Percentiles rank a stretch among this genome's conserved stretches.
Conservation (phyloP, 75 land plant species). For the Larix kaempferi region DNA sequence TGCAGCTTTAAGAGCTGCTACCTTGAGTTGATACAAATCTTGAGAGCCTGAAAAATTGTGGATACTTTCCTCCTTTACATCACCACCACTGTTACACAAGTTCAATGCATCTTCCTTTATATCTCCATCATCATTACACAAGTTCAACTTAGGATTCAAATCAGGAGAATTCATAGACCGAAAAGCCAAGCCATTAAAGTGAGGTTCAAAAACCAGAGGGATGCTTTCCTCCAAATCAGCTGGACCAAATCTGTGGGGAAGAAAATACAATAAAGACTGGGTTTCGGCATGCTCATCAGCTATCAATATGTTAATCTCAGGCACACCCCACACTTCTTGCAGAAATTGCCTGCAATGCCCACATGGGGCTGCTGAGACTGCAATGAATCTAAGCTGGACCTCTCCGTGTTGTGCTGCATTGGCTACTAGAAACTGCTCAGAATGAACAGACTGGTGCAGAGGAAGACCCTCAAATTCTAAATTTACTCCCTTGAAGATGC, state of each 20-base stretch:
- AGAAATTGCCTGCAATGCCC: conserved; percentile 99
- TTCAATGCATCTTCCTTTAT: background rate
- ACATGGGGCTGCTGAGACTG: conserved; percentile 94
- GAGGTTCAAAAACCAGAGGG: no score
- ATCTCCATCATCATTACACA: no score
- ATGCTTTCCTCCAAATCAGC: no score
- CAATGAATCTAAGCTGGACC: conserved; percentile 42
- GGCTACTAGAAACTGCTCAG: conserved; percentile 91
- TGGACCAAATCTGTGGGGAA: no score
- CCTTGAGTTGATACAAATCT: conserved; percentile 8
- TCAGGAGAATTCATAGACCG: background rate
- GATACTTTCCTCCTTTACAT: conserved; percentile 8
- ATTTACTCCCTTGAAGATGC: conserved; percentile 88
- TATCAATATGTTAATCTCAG: conserved; percentile 56
- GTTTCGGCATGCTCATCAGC: conserved; percentile 18
- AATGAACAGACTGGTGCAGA: conserved; percentile 88
- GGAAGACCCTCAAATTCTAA: conserved; percentile 88
- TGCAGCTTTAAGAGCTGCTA: conserved; percentile 72
- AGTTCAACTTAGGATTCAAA: background rate
- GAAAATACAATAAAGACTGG: no score
- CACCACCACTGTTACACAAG: background rate
- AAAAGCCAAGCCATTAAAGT: conserved; percentile 8
- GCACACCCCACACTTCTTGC: conserved; percentile 75
- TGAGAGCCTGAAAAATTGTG: background rate
- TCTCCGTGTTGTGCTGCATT: conserved; percentile 66